These are phyloP conservation scores for Cytospora paraplurivora DNA, from an alignment of 2,329 filamentous ascomycete genomes.

Conservation along the genomic window DNA sequence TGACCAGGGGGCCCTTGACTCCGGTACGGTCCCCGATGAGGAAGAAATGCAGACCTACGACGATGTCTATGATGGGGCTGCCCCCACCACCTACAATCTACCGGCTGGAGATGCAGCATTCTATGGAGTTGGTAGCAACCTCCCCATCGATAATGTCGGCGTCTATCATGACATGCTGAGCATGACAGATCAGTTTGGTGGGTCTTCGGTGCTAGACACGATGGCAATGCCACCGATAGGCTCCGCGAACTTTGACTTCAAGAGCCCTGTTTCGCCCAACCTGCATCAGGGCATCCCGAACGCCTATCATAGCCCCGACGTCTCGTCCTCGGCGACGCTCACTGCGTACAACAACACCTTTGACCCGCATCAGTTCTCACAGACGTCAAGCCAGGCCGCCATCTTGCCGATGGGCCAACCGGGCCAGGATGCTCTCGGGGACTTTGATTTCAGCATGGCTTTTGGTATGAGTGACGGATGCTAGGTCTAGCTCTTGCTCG, in stretches of 20 bases:
- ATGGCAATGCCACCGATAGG: slow-evolving; percentile 32
- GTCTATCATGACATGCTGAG: slow-evolving; percentile 29
- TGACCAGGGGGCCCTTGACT: slow-evolving; percentile 41
- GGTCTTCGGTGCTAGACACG: slow-evolving; percentile 15
- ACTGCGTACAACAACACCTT: slow-evolving; percentile 31
- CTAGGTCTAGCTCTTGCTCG: neutral
- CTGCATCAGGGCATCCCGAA: slow-evolving; percentile 28
- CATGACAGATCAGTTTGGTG: slow-evolving; percentile 18
- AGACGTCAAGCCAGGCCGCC: slow-evolving; percentile 9
- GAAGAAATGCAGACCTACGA: slow-evolving; percentile 34
- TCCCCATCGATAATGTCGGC: slow-evolving; percentile 23
- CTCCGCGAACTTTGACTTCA: slow-evolving; percentile 34
- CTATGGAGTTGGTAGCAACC: slow-evolving; percentile 18
- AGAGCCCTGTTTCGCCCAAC: slow-evolving; percentile 16
- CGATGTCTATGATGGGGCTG: slow-evolving; percentile 30
- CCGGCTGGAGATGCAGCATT: slow-evolving; percentile 29
- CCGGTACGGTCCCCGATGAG: slow-evolving; percentile 40
- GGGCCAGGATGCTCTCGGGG: slow-evolving; percentile 12
- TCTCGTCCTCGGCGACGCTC: slow-evolving; percentile 34
- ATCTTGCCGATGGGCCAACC: slow-evolving; percentile 6
- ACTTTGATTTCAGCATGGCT: slow-evolving; percentile 23
- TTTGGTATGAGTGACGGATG: slow-evolving; percentile 6
- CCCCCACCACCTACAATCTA: neutral
- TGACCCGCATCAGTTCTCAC: slow-evolving; percentile 25
- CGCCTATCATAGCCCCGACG: slow-evolving; percentile 32